Evolutionary conservation across 2,329 filamentous ascomycete genomes (phyloP).

Genomic region (Sporothrix protearum): DNA sequence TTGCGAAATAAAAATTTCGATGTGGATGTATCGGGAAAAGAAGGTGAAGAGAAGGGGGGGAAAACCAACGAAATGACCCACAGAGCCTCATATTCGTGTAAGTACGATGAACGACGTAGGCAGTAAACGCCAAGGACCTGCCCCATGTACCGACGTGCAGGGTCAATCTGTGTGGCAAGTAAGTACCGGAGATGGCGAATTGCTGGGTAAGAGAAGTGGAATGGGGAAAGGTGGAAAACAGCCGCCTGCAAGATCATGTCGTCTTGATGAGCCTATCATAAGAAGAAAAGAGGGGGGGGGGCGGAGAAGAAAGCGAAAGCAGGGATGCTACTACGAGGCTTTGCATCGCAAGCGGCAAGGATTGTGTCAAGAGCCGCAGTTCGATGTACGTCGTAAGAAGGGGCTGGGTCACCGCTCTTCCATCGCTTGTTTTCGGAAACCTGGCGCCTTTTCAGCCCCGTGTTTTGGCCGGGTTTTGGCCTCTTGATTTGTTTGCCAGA

Average conservation of each 20-base stretch:
- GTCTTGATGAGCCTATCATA: neutral
- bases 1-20: neutral
- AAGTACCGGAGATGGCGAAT: neutral
- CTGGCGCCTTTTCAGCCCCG: neutral
- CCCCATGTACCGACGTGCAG: neutral
- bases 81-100: neutral
- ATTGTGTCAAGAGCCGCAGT: neutral
- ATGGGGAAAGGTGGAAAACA: neutral
- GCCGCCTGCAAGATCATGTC: neutral
- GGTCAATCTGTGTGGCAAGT: neutral
- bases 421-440: neutral
- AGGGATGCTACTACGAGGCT: neutral
- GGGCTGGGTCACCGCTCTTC: neutral
- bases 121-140: neutral
- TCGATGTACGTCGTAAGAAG: neutral
- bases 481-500: neutral
- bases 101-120: too few relatives aligned
- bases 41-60: neutral
- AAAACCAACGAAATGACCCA: neutral
- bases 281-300: neutral
- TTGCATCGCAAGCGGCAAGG: neutral
- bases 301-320: neutral
- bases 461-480: conserved; percentile 6
- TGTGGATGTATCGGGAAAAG: neutral
- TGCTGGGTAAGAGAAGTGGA: neutral